Percentiles rank a stretch among this genome's conserved stretches.
Conservation (phyloP, 345 rosid genomes). For the Gossypium ekmanianum region DNA sequence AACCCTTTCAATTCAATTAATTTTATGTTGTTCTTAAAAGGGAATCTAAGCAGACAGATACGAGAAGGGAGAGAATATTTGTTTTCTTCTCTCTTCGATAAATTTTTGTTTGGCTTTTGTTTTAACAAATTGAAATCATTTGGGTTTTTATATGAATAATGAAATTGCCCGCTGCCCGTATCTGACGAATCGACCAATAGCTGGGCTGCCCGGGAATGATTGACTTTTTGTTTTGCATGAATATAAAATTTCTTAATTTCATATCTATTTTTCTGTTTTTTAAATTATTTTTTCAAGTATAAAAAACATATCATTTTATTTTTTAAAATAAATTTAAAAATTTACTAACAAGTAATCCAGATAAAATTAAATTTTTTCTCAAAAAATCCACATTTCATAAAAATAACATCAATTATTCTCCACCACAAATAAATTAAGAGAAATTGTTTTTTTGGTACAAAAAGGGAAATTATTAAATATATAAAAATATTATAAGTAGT, state of each 20-base stretch:
- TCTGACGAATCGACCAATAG: background rate
- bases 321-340: no score
- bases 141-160: background rate
- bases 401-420: no score
- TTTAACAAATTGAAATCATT: background rate
- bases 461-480: no score
- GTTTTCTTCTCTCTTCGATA: background rate
- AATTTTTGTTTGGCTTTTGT: background rate
- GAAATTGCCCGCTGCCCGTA: background rate
- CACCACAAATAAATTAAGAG: no score
- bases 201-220: background rate
- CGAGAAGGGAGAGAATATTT: background rate
- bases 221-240: background rate
- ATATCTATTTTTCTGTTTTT: no score
- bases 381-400: no score
- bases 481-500: no score
- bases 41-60: conserved; percentile 11
- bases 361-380: no score
- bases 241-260: background rate
- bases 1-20: background rate
- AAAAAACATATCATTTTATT: no score
- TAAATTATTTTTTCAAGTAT: no score
- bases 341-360: no score
- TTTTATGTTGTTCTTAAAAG: background rate
- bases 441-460: no score